These are phyloP conservation scores for Boletus sp. DNA, from an alignment of 768 basidiomycete genomes.

Conservation along the genomic window DNA sequence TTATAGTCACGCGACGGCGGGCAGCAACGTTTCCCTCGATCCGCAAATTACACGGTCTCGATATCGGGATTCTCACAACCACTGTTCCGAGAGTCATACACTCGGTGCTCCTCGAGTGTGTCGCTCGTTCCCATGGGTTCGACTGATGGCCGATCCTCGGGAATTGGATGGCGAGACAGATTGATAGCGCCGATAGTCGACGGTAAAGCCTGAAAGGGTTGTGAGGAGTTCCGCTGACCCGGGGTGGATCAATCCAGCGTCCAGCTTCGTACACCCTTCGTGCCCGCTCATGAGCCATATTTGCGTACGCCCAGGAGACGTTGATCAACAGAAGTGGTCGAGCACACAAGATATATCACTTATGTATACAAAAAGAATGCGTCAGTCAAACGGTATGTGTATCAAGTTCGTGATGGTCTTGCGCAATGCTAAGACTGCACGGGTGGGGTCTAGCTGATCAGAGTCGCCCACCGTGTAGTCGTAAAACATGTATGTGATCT, in stretches of 20 bases:
- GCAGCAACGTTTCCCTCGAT: background rate
- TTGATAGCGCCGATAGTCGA: background rate
- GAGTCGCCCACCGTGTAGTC: no score
- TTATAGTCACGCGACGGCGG: slow-evolving; percentile 1
- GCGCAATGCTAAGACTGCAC: no score
- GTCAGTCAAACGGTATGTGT: no score
- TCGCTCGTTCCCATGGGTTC: background rate
- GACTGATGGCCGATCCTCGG: background rate
- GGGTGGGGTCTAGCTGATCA: no score
- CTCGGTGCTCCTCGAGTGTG: background rate
- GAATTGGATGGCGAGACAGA: background rate
- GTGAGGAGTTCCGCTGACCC: background rate
- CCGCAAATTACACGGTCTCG: background rate
- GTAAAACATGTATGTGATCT: no score
- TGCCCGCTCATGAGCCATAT: background rate
- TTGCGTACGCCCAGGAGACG: no score
- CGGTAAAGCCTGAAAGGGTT: background rate
- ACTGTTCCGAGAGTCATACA: background rate
- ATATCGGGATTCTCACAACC: background rate
- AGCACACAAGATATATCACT: no score
- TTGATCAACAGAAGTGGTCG: no score
- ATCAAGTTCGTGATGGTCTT: no score
- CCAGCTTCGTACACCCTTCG: no score
- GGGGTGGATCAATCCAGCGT: background rate
- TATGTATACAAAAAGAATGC: no score